These are phyloP conservation scores for Polyporus tsugae DNA, from an alignment of 1,284 basidiomycete genomes.

Conservation along the genomic window DNA sequence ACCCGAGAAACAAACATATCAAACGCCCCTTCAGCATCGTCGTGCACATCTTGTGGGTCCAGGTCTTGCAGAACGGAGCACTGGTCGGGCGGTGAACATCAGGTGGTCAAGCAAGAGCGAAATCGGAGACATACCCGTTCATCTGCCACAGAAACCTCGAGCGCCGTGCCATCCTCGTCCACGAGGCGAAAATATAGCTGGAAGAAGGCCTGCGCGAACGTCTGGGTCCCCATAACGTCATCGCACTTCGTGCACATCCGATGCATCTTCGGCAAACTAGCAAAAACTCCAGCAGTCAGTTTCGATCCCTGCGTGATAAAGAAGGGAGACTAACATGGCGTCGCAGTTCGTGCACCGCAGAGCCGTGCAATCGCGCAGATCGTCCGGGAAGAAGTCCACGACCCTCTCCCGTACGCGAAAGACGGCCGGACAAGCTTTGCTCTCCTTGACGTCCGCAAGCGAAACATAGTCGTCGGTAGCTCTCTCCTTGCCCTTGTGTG, in stretches of 20 bases:
- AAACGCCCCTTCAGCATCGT: conserved; percentile 47
- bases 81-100: conserved; percentile 38
- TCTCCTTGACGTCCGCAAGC: conserved; percentile 50
- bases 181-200: conserved; percentile 57
- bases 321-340: conserved; percentile 49
- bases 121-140: conserved; percentile 28
- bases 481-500: not conserved
- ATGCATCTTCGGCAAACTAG: conserved; percentile 53
- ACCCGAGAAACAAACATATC: conserved; percentile 49
- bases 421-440: conserved; percentile 45
- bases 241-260: conserved; percentile 59
- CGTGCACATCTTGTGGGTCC: conserved; percentile 49
- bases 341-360: conserved; percentile 62
- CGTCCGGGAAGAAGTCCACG: conserved; percentile 62
- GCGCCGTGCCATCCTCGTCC: conserved; percentile 52
- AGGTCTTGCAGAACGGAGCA: conserved; percentile 53
- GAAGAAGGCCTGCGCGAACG: conserved; percentile 56
- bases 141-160: conserved; percentile 55
- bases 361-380: conserved; percentile 55
- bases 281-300: not conserved
- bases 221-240: conserved; percentile 53
- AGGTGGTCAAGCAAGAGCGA: not conserved
- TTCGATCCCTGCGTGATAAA: not conserved
- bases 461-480: conserved; percentile 34
- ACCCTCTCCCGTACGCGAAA: conserved; percentile 59